Percentiles rank a stretch among this genome's conserved stretches.
phyloP scores from a whole-genome alignment of 345 rosid genomes.

The Dimocarpus longan region DNA sequence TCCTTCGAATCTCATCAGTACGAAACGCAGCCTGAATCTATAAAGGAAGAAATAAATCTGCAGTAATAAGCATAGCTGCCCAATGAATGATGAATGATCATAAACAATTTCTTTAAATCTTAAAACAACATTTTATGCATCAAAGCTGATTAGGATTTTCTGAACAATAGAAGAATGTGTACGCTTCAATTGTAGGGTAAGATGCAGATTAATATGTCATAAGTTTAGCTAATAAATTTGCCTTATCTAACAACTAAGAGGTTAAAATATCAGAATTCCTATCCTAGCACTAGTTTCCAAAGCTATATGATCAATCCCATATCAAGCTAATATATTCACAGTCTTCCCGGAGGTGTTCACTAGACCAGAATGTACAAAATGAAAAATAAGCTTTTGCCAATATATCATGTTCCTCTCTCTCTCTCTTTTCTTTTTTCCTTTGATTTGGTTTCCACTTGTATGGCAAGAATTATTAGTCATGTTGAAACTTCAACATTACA shows the following conservation, averaged over 20 bases:
- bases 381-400: too few species aligned
- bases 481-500: too few species aligned
- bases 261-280: not conserved
- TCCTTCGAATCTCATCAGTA: slow-evolving; percentile 93
- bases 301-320: not conserved
- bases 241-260: not conserved
- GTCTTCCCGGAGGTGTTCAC: not conserved
- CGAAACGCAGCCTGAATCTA: slow-evolving; percentile 99
- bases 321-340: not conserved
- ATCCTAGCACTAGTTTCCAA: not conserved
- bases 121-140: not conserved
- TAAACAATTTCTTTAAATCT: not conserved
- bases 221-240: not conserved
- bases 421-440: too few species aligned
- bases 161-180: not conserved
- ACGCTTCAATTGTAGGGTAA: not conserved
- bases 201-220: not conserved
- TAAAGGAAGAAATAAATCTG: slow-evolving; percentile 9
- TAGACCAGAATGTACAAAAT: not conserved
- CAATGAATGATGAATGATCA: not conserved
- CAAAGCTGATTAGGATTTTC: not conserved
- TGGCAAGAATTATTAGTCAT: too few species aligned
- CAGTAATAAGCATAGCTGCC: not conserved
- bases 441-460: too few species aligned
- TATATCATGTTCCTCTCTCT: too few species aligned